Base-by-base conservation (phyloP, 2,329 filamentous ascomycete species). In the Claviceps humidiphila region DNA sequence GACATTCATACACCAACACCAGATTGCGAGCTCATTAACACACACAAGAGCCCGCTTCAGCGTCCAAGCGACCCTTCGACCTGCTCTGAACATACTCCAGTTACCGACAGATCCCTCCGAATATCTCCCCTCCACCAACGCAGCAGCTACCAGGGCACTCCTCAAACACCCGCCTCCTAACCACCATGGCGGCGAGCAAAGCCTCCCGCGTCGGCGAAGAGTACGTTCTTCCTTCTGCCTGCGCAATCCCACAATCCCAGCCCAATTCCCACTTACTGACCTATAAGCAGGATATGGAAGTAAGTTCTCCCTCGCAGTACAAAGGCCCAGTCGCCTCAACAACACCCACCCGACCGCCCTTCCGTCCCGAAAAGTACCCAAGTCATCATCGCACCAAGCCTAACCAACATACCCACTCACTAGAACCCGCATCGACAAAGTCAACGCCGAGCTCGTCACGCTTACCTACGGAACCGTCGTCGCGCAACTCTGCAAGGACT, bases 381-480 rank as follows among this genome's bases (percentile, higher is more conserved):
- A 13, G 17, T 11, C 42, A 45, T 26, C 11, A 20, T 20, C 38
- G 5, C 41, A 24, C 22, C 54, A 57, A 51, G 60, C 55, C 63
- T 70, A 59, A 71, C 50, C 38, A 22, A 46, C 67, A n/a, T 9
- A 6, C 14, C n/a, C 43, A 4, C 26, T 30, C 14, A 11, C 40
- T 24, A 97, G 91, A 73, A 94, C 88, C 55, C 85, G 89, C 63
- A 85, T 96, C 64, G 91, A 97, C 71, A 97, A 97, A 71, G 89
- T 97, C 73, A 96, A 96, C 71, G 89, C 93, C 58, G 93, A 98
- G 74, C 80, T 98, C 55, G 91, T 98, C 50, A 96, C 90, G 46
- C 79, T 98, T 62, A 98, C 93, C 37, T 98, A 98, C 68, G 93
- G 93, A 64, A 97, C 93, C 24, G 94, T 98, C 57, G 93, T 98